Percentiles rank a stretch among this genome's conserved stretches.
Evolutionary conservation across 768 basidiomycete species (phyloP).

Genomic region (Termitomyces sp.): DNA sequence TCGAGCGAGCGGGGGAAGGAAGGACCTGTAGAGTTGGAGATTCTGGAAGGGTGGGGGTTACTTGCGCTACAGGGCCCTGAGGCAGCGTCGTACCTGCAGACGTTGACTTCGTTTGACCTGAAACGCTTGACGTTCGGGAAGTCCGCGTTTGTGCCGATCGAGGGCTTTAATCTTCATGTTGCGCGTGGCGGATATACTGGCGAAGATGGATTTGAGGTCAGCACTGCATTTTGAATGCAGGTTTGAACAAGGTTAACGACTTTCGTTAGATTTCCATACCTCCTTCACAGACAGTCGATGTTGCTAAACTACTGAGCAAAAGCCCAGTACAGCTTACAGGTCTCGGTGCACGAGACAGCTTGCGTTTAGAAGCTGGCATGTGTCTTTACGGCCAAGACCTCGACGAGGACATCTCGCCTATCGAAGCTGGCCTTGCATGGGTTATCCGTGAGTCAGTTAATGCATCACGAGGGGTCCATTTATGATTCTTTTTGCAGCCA

Average conservation of each 20-base stretch:
- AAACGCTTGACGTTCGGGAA: slow-evolving; percentile 78
- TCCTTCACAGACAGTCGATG: slow-evolving; percentile 67
- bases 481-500: slow-evolving; percentile 47
- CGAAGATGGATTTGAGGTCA: slow-evolving; percentile 96
- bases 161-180: slow-evolving; percentile 79
- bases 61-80: slow-evolving; percentile 92
- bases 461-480: background rate
- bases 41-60: slow-evolving; percentile 83
- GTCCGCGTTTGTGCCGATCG: slow-evolving; percentile 77
- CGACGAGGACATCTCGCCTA: slow-evolving; percentile 80
- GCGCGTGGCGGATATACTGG: slow-evolving; percentile 97
- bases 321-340: slow-evolving; percentile 80
- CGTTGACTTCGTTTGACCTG: slow-evolving; percentile 73
- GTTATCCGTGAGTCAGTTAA: slow-evolving; percentile 67
- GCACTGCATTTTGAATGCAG: background rate
- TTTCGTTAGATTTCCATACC: slow-evolving; percentile 79
- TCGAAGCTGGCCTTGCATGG: slow-evolving; percentile 93
- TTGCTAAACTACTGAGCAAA: slow-evolving; percentile 65
- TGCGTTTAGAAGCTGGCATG: slow-evolving; percentile 96
- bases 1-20: slow-evolving; percentile 44
- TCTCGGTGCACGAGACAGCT: slow-evolving; percentile 87
- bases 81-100: slow-evolving; percentile 78
- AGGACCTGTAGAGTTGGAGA: slow-evolving; percentile 75
- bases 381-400: slow-evolving; percentile 95
- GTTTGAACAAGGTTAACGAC: background rate